These are phyloP conservation scores for Stevia rebaudiana DNA, from an alignment of 140 eudicot genomes.

Conservation along the genomic window DNA sequence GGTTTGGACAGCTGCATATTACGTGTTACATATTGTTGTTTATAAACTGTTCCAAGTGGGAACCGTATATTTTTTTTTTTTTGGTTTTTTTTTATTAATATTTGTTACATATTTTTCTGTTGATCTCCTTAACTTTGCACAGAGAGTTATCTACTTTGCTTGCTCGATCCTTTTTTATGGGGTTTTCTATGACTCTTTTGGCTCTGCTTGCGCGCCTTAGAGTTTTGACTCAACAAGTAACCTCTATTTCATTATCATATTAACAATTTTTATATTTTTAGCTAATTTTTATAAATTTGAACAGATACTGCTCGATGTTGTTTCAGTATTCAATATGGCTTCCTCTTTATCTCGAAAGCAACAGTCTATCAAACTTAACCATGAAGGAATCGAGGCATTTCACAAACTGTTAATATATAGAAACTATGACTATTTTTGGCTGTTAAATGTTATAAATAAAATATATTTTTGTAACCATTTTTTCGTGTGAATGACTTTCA, in stretches of 20 bases:
- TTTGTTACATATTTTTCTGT: neutral
- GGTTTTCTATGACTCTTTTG: constrained; percentile 51
- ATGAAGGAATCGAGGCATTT: constrained; percentile 76
- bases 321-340: constrained; percentile 50
- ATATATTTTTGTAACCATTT: neutral
- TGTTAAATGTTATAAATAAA: neutral
- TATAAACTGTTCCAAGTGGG: neutral
- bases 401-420: neutral
- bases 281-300: constrained; percentile 2
- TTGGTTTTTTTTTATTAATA: neutral
- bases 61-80: neutral
- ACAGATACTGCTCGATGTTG: constrained; percentile 77
- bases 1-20: no score
- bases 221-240: constrained; percentile 90
- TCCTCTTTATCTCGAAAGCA: constrained; percentile 57
- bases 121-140: constrained; percentile 42
- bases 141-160: constrained; percentile 81
- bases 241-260: constrained; percentile 1
- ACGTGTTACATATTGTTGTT: neutral
- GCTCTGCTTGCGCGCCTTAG: constrained; percentile 84
- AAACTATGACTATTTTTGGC: neutral
- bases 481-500: constrained; percentile 19
- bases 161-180: constrained; percentile 81
- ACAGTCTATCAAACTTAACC: constrained; percentile 54
- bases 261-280: neutral